A percentile compares a stretch with the other conserved stretches of the same genome.
Conservation (phyloP, 257 asterid genomes). For the Nicotiana sylvestris region DNA sequence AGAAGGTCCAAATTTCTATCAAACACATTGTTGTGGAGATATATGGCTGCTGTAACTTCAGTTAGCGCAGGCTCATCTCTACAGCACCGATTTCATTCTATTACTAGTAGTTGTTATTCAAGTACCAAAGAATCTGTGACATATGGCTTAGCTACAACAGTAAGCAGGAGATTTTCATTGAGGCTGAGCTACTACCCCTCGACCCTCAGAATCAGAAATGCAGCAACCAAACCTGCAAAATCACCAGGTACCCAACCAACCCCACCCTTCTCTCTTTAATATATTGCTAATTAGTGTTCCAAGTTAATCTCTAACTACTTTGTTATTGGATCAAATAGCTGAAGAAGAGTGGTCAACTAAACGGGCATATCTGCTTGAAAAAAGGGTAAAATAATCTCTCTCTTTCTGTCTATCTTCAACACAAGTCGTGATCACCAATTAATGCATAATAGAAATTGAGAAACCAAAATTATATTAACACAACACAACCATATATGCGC, state of each 20-base stretch:
- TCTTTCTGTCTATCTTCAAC: not conserved
- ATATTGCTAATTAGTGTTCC: not conserved
- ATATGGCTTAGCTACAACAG: slow-evolving; percentile 20
- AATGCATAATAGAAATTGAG: not conserved
- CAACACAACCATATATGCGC: no score
- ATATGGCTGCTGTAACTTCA: slow-evolving; percentile 56
- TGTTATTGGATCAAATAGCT: slow-evolving; percentile 53
- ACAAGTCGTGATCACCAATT: not conserved
- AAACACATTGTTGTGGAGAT: not conserved
- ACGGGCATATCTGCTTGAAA: slow-evolving; percentile 61
- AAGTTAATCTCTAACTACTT: not conserved
- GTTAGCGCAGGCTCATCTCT: slow-evolving; percentile 33
- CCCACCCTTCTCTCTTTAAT: not conserved
- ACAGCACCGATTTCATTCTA: slow-evolving; percentile 31
- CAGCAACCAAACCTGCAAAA: slow-evolving; percentile 75
- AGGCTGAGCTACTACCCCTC: slow-evolving; percentile 18
- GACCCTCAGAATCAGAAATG: slow-evolving; percentile 41
- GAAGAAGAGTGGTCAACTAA: slow-evolving; percentile 91
- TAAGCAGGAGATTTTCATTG: slow-evolving; percentile 24
- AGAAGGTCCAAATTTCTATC: not conserved
- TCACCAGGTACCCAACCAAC: slow-evolving; percentile 54
- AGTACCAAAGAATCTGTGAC: slow-evolving; percentile 29
- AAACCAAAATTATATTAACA: not conserved
- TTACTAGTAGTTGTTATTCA: slow-evolving; percentile 21
- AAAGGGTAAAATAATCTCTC: slow-evolving; percentile 40